Conservation (phyloP, 2,329 filamentous ascomycete genomes). For the Botrytis pseudocinerea region DNA sequence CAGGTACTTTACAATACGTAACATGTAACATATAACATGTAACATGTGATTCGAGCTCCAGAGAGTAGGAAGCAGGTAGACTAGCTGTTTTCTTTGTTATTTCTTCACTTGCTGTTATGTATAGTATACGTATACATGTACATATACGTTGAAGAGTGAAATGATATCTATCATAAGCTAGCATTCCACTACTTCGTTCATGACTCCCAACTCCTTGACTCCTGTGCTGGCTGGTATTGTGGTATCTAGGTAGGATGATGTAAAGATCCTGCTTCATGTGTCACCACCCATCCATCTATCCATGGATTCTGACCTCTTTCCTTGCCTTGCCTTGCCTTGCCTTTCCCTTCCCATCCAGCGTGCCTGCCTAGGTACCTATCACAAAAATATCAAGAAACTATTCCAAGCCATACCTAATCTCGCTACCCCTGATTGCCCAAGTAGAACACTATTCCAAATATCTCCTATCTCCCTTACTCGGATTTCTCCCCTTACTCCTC, state of each 20-base stretch:
- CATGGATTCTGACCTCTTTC: background rate
- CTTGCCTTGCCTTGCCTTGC: background rate
- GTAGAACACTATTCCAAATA: constrained; percentile 20
- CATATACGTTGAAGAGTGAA: background rate
- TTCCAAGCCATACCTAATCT: background rate
- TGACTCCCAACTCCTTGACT: background rate
- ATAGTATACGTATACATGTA: background rate
- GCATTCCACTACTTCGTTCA: background rate
- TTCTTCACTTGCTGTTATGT: background rate
- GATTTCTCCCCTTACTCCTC: constrained; percentile 31
- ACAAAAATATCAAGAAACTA: background rate
- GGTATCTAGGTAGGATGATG: background rate
- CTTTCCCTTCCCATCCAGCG: background rate
- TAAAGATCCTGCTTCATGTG: background rate
- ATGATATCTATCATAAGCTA: background rate
- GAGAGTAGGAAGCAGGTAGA: background rate
- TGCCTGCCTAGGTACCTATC: background rate
- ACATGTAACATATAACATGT: background rate
- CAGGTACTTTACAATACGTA: background rate
- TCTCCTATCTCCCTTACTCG: constrained; percentile 34
- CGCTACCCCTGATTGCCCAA: background rate
- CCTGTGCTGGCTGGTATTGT: background rate
- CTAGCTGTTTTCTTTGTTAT: too few relatives aligned
- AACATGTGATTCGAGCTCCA: background rate
- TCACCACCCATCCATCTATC: background rate